These are phyloP conservation scores for Lasiosphaeriaceae sp. DNA, from an alignment of 495 filamentous ascomycete genomes.

Conservation along the genomic window DNA sequence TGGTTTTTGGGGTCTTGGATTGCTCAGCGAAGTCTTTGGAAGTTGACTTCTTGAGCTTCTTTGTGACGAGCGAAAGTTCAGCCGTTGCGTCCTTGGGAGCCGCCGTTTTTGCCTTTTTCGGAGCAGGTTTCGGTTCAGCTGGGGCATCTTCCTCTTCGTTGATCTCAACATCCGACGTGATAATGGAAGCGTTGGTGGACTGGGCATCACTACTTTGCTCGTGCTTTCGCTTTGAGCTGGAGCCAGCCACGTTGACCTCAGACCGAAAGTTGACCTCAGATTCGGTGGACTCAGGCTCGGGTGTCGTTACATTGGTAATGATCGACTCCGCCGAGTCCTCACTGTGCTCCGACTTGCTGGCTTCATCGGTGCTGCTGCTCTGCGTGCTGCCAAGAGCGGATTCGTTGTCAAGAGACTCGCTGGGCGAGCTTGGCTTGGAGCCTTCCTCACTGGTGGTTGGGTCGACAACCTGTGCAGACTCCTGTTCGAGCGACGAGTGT, in stretches of 20 bases:
- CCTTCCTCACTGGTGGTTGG: no score
- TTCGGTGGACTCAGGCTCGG: background rate
- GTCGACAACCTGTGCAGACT: no score
- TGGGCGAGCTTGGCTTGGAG: no score
- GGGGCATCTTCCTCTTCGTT: background rate
- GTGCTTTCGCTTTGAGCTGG: background rate
- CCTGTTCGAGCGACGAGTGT: background rate
- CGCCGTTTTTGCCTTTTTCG: background rate
- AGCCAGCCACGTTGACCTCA: background rate
- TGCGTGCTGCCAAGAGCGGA: background rate
- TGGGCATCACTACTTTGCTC: background rate
- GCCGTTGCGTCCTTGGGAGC: background rate
- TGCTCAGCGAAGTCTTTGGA: background rate
- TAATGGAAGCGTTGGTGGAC: background rate
- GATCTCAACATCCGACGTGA: background rate
- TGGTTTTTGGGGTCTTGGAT: background rate
- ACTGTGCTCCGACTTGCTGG: background rate
- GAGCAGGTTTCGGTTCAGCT: background rate
- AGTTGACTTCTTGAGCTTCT: background rate
- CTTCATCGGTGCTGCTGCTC: slow-evolving; percentile 6
- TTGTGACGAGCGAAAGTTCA: background rate
- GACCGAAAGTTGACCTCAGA: background rate
- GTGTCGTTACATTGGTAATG: slow-evolving; percentile 7
- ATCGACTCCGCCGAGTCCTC: background rate
- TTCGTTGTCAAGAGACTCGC: no score